Conservation (phyloP, 306 rosid genomes). For the Fragaria iinumae region DNA sequence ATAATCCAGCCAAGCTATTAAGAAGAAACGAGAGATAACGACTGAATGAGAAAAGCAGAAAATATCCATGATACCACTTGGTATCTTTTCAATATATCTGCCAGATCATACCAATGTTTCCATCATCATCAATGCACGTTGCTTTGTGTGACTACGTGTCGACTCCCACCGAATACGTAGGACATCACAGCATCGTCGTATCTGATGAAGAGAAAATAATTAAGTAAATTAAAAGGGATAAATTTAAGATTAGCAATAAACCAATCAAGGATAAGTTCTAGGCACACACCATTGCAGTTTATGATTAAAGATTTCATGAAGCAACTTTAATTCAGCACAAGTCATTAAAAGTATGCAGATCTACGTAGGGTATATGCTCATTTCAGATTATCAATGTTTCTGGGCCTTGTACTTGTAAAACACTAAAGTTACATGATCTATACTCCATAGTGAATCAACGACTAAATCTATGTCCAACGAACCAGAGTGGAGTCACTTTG, state of each 20-base stretch:
- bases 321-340: background rate
- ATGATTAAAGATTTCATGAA: background rate
- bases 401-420: background rate
- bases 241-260: background rate
- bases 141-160: conserved; percentile 81
- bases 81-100: conserved; percentile 13
- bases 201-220: conserved; percentile 42
- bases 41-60: background rate
- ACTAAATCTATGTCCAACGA: background rate
- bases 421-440: background rate
- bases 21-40: background rate
- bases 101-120: conserved; percentile 67
- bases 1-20: background rate
- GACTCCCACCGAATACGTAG: conserved; percentile 95
- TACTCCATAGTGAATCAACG: background rate
- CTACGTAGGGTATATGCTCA: background rate
- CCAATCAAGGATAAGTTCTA: background rate
- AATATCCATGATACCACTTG: background rate
- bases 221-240: background rate
- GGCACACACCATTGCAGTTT: background rate
- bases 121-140: conserved; percentile 86
- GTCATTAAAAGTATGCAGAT: background rate
- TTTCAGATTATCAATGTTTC: background rate
- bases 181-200: conserved; percentile 56
- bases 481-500: background rate